Conservation (phyloP, 441 rosid species). For the Populus hybrid region DNA sequence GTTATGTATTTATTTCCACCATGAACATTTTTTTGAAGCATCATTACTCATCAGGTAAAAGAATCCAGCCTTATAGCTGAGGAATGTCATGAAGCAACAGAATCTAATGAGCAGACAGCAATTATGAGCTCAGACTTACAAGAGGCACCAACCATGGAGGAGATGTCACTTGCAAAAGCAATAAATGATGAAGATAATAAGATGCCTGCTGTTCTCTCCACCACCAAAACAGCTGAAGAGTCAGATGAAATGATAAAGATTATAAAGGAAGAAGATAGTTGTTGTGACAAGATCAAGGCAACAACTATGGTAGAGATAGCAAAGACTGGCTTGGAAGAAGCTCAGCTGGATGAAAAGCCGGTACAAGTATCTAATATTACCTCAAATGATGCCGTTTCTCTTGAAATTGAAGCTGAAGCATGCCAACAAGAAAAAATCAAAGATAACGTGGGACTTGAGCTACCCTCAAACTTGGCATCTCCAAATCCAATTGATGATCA, state of each 20-base stretch:
- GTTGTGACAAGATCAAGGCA: constrained; percentile 11
- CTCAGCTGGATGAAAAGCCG: constrained; percentile 18
- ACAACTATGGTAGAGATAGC: constrained; percentile 5
- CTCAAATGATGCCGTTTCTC: constrained; percentile 12
- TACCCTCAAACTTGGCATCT: constrained; percentile 22
- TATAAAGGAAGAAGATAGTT: constrained; percentile 20
- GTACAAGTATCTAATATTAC: constrained; percentile 9
- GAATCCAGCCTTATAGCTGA: constrained; percentile 9
- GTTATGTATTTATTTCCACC: constrained; percentile 11
- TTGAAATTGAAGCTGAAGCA: constrained; percentile 16
- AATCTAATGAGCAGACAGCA: constrained; percentile 24
- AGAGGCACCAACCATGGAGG: constrained; percentile 19
- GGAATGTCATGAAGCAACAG: constrained; percentile 16
- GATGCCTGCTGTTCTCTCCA: constrained; percentile 1
- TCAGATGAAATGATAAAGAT: constrained; percentile 17
- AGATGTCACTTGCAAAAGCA: constrained; percentile 15
- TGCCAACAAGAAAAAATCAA: constrained; percentile 12
- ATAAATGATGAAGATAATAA: constrained; percentile 13
- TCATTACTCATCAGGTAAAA: constrained; percentile 31
- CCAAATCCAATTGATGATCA: constrained; percentile 18
- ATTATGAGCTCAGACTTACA: constrained; percentile 16
- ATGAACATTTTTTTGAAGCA: constrained; percentile 9
- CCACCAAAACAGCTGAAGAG: constrained; percentile 11
- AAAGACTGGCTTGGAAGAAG: constrained; percentile 22
- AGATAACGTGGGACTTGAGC: constrained; percentile 17